These are phyloP conservation scores for Pyrus betulifolia DNA, from an alignment of 306 rosid genomes.

Conservation along the genomic window DNA sequence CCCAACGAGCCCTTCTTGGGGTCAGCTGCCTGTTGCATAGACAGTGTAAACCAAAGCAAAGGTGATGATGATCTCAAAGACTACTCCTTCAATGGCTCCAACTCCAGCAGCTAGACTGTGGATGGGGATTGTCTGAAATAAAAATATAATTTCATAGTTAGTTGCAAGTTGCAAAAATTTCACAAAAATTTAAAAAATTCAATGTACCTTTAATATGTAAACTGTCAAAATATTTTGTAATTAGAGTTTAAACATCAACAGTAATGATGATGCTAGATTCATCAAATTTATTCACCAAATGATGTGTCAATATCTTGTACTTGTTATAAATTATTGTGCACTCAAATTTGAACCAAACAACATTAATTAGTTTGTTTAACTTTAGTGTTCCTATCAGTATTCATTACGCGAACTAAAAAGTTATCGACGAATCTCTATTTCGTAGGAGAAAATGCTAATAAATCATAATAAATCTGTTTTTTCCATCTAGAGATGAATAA, in stretches of 20 bases:
- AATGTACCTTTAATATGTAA: background rate
- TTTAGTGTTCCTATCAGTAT: background rate
- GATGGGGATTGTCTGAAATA: constrained; percentile 47
- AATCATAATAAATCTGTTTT: background rate
- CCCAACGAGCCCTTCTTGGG: constrained; percentile 80
- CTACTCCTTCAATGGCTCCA: constrained; percentile 62
- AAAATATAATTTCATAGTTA: background rate
- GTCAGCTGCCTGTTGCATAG: constrained; percentile 91
- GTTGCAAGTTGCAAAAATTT: background rate
- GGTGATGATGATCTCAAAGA: constrained; percentile 64
- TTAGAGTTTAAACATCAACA: background rate
- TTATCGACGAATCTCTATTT: background rate
- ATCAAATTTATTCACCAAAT: background rate
- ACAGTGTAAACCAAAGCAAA: constrained; percentile 87
- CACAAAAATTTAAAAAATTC: background rate
- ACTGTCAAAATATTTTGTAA: background rate
- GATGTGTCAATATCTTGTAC: background rate
- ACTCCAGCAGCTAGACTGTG: constrained; percentile 67
- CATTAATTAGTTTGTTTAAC: background rate
- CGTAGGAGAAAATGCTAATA: background rate
- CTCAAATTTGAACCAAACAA: background rate
- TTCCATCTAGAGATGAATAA: background rate
- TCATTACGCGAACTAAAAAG: background rate
- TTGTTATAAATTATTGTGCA: background rate
- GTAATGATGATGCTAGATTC: background rate